A percentile compares a stretch with the other conserved stretches of the same genome.
These are phyloP conservation scores for Bruguiera sexangula DNA, from an alignment of 345 rosid genomes.

Conservation along the genomic window DNA sequence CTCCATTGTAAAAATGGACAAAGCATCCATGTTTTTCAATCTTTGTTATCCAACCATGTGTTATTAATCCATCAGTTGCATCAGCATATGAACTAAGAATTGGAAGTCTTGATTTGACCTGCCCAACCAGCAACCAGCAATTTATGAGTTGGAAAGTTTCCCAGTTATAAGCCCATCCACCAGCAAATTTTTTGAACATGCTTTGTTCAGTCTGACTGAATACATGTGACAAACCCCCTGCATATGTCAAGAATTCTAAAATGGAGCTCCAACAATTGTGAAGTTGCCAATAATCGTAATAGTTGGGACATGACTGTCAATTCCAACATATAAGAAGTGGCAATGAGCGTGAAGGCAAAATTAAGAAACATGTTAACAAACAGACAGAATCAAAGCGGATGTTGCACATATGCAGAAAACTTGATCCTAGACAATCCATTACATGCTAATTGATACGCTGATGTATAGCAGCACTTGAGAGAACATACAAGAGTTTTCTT, in stretches of 20 bases:
- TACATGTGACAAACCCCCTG: not conserved
- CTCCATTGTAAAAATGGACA: slow-evolving; percentile 92
- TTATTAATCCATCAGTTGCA: slow-evolving; percentile 70
- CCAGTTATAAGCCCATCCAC: too few relatives aligned
- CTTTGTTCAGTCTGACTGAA: not conserved
- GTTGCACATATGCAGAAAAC: not conserved
- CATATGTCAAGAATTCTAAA: not conserved
- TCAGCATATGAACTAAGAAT: slow-evolving; percentile 82
- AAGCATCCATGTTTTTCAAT: slow-evolving; percentile 95
- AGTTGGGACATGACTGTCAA: not conserved
- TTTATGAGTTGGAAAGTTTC: not conserved
- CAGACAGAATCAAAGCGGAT: not conserved
- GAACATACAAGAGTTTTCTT: slow-evolving; percentile 89
- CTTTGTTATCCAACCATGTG: slow-evolving; percentile 98
- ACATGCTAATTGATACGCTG: not conserved
- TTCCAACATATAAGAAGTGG: not conserved
- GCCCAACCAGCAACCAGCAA: slow-evolving; percentile 28
- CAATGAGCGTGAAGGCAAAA: not conserved
- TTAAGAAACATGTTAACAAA: not conserved
- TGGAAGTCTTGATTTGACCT: slow-evolving; percentile 88
- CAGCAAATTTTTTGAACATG: not conserved
- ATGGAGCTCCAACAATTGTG: not conserved
- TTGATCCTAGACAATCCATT: not conserved
- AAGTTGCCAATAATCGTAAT: not conserved
- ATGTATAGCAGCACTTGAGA: slow-evolving; percentile 1